Conservation (phyloP, 768 basidiomycete genomes). For the Peribolospora baueri region DNA sequence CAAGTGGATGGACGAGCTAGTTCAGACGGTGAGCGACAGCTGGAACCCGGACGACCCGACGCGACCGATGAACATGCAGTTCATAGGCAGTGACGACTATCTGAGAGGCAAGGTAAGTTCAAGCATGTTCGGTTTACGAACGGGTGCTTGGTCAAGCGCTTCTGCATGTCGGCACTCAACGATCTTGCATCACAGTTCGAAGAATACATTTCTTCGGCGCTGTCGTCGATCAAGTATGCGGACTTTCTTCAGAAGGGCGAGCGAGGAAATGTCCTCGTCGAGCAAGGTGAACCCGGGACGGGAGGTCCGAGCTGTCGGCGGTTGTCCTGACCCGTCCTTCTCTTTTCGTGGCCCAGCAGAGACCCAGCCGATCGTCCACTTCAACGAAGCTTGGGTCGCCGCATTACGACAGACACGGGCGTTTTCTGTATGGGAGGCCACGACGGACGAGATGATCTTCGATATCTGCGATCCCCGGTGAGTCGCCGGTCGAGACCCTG, state of each 20-base stretch:
- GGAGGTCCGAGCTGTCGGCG: slow-evolving; percentile 5
- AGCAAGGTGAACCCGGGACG: slow-evolving; percentile 6
- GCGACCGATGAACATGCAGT: slow-evolving; percentile 41
- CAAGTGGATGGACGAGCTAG: slow-evolving; percentile 86
- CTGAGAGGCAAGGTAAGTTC: slow-evolving; percentile 47
- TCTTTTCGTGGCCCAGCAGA: slow-evolving; percentile 26
- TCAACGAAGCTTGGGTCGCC: slow-evolving; percentile 63
- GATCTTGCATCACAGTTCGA: slow-evolving; percentile 36
- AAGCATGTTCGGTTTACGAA: slow-evolving; percentile 1
- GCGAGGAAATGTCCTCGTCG: slow-evolving; percentile 18
- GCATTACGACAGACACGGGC: slow-evolving; percentile 75
- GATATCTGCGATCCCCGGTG: slow-evolving; percentile 86
- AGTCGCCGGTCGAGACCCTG: slow-evolving; percentile 9
- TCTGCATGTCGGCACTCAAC: neutral
- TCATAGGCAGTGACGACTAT: slow-evolving; percentile 91
- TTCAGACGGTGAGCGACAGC: slow-evolving; percentile 57
- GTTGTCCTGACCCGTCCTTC: too few relatives aligned
- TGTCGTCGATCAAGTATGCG: slow-evolving; percentile 70
- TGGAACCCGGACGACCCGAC: slow-evolving; percentile 45
- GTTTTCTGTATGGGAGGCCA: slow-evolving; percentile 66
- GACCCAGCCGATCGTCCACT: slow-evolving; percentile 42
- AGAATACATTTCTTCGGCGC: slow-evolving; percentile 72
- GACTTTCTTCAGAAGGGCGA: slow-evolving; percentile 51
- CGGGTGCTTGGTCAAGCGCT: neutral
- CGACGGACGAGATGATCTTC: slow-evolving; percentile 77